Evolutionary conservation across 2,329 filamentous ascomycete genomes (phyloP), one percentile per base, ranked within the genome.

Genomic region (Aspergillus piperis): DNA sequence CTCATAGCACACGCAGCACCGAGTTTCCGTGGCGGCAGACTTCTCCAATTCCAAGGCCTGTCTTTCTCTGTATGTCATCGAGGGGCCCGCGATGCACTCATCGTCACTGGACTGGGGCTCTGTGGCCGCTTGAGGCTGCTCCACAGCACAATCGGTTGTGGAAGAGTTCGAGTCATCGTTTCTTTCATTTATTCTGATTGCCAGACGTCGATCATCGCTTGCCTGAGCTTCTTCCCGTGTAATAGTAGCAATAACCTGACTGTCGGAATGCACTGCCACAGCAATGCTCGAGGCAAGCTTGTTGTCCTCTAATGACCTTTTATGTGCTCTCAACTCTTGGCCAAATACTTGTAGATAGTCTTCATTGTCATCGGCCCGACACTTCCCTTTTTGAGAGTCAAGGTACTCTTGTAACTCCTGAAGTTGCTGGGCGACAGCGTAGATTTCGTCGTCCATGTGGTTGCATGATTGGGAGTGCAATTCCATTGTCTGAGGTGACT

Each of bases 1-100:
- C 8, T 58, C 55, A 8, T 42, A 42, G 30, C 59, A 61, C 7
- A 49, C 50, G 21, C 30, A 49, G 19, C 59, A 61, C 25, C 27
- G 19, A 8, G 21, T 21, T 21, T 57, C 21, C 10, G 17, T 36
- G 17, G 21, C 7, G 41, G 21, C 17, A 3, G 47, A 10, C 17
- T 36, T 27, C 11, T 49, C 38, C 2, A 23, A 15, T 27, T 17
- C 21, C n/a, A 55, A 19, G 19, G 23, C 50, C 25, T 54, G 54
- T 30, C 42, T 50, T 21, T 44, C 41, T 6, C 10, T 13, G 15
- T 41, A 49, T 3, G 53, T 39, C 38, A 36, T 53, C 0, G 49
- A 53, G 41, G 58, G 48, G 11, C 54, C 53, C 5, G 47, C 58
- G 41, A 44, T 7, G 17, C 41, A 15, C 19, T 44, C 41, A 4